Base-by-base conservation (phyloP, 441 rosid genomes). In the Erysimum cheiri region DNA sequence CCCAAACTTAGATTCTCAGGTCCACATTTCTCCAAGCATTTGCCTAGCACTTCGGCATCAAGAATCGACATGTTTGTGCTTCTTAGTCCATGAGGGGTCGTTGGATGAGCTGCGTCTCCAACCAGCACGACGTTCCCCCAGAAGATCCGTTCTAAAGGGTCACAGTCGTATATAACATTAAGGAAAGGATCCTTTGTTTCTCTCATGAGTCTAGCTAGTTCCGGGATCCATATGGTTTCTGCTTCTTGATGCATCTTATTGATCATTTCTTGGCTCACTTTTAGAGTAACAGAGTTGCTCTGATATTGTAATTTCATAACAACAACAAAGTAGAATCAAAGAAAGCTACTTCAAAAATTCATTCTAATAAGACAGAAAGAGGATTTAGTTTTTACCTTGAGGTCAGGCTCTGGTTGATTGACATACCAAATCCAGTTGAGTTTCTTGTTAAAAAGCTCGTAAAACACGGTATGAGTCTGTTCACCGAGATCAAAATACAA, bases 101-200 rank as follows among this genome's bases (percentile, higher is more conserved):
- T 81, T 8, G 96, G 93, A 67, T 90, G 98, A 48, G 98, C 90
- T 1, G 96, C 92, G 53, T 92, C 96, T 41, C 96, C 97, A 1
- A 84, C 69, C 11, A 90, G 73, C 26, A 85, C 88, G 4, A 83
- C 82, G 48, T 82, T 83, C 65, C 74, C 85, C 89, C 85, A 84
- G 29, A 77, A 71, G 31, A 88, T 69, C 60, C 67, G 71, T 35
- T 78, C 74, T 8, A 87, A 63, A 63, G 93, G 96, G 46, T 88
- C 88, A 28, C 71, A 79, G 60, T 92, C 96, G 59, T 92, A 92
- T 14, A 90, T 87, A 33, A 79, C 75, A 40, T 90, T 92, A 24
- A 92, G 63, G 80, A 92, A 90, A 43, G 98, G 98, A 12, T 86
- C 88, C 7, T 76, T 77, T 4, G 97, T 92, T 62, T 84, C 87